A percentile compares a stretch with the other conserved stretches of the same genome.
phyloP scores from a whole-genome alignment of 352 stramenopile species.

The Peronosclerospora sorghi region DNA sequence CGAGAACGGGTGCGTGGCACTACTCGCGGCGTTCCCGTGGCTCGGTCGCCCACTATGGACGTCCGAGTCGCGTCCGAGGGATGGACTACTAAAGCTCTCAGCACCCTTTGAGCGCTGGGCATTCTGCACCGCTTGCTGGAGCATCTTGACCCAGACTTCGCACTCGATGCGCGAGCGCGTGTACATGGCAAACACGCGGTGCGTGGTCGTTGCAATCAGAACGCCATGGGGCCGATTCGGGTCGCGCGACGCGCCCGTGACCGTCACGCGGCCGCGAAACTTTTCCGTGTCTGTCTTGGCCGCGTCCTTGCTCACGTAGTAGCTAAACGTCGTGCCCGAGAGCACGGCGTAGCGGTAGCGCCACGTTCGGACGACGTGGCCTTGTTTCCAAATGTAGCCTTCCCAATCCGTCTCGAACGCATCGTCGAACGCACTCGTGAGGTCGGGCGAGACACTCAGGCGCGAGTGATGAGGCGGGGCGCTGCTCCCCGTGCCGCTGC shows the following conservation, averaged over 20 bases:
- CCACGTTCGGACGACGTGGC: slow-evolving; percentile 79
- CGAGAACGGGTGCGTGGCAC: slow-evolving; percentile 13
- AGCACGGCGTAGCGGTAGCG: slow-evolving; percentile 76
- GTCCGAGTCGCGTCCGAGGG: slow-evolving; percentile 50
- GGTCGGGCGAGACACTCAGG: slow-evolving; percentile 56
- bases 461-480: slow-evolving; percentile 21
- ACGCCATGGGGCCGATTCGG: slow-evolving; percentile 57
- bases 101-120: slow-evolving; percentile 34
- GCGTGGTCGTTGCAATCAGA: slow-evolving; percentile 78
- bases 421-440: slow-evolving; percentile 66
- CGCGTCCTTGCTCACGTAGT: slow-evolving; percentile 76
- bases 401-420: slow-evolving; percentile 84
- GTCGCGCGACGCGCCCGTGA: slow-evolving; percentile 62
- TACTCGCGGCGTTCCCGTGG: slow-evolving; percentile 18
- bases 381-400: slow-evolving; percentile 83
- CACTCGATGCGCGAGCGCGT: slow-evolving; percentile 70
- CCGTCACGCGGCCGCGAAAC: slow-evolving; percentile 67
- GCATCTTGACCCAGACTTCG: slow-evolving; percentile 79
- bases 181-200: slow-evolving; percentile 81
- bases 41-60: slow-evolving; percentile 21
- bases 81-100: slow-evolving; percentile 38
- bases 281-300: slow-evolving; percentile 74
- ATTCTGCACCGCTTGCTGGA: slow-evolving; percentile 65
- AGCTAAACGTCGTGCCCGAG: slow-evolving; percentile 67
- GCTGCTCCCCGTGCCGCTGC: slow-evolving; percentile 23